phyloP scores from a whole-genome alignment of 2,329 filamentous ascomycete genomes.

The Diaporthe aspalathi region DNA sequence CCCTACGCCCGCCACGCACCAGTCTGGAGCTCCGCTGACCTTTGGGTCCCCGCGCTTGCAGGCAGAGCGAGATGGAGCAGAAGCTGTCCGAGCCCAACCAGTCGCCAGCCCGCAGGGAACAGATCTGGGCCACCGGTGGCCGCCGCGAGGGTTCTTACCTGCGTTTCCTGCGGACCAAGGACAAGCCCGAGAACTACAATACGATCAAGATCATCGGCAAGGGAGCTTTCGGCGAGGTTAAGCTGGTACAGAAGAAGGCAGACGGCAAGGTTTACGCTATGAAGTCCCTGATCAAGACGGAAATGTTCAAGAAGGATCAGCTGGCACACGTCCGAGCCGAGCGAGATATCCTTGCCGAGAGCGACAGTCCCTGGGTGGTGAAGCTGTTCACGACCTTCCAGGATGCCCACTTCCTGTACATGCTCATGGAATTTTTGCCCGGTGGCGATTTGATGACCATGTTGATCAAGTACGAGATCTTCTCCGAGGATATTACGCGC shows the following conservation, averaged over 20 bases:
- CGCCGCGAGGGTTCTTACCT: slow-evolving; percentile 93
- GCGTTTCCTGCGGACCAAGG: slow-evolving; percentile 92
- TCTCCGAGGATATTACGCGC: slow-evolving; percentile 96
- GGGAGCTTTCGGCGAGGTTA: slow-evolving; percentile 98
- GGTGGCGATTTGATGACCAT: slow-evolving; percentile 99
- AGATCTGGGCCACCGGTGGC: slow-evolving; percentile 85
- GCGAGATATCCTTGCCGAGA: slow-evolving; percentile 96
- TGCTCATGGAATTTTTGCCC: slow-evolving; percentile 99
- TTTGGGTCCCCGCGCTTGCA: slow-evolving; percentile 51
- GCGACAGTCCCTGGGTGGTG: slow-evolving; percentile 99
- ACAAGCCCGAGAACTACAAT: slow-evolving; percentile 92
- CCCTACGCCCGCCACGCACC: background rate
- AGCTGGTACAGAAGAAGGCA: slow-evolving; percentile 94
- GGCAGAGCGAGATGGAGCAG: slow-evolving; percentile 91
- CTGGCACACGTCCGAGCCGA: slow-evolving; percentile 97
- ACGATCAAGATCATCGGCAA: slow-evolving; percentile 99
- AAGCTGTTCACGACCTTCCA: slow-evolving; percentile 99
- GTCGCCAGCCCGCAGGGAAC: slow-evolving; percentile 80
- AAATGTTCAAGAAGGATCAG: slow-evolving; percentile 99
- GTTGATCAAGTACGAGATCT: slow-evolving; percentile 99
- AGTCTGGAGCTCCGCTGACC: background rate
- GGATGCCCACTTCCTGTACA: slow-evolving; percentile 94
- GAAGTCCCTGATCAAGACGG: slow-evolving; percentile 97
- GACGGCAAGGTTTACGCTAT: slow-evolving; percentile 98
- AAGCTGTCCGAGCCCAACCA: slow-evolving; percentile 83